These are phyloP conservation scores for Kwoniella botswanensis DNA, from an alignment of 768 basidiomycete genomes.

Conservation along the genomic window DNA sequence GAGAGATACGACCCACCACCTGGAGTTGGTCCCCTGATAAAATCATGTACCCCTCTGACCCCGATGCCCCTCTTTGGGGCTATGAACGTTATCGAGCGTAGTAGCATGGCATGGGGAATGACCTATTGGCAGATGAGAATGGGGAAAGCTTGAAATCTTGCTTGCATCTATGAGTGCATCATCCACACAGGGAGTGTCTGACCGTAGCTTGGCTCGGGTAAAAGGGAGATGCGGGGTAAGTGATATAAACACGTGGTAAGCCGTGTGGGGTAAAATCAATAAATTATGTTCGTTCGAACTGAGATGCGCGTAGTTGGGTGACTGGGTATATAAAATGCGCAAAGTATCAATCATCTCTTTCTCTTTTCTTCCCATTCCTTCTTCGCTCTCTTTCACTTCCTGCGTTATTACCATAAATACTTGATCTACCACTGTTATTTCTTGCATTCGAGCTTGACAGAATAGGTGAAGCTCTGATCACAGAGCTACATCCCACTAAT, in stretches of 20 bases:
- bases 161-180: background rate
- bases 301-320: background rate
- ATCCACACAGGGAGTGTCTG: background rate
- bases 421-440: too few relatives aligned
- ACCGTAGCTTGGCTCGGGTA: background rate
- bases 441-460: too few relatives aligned
- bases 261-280: background rate
- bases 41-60: slow-evolving; percentile 39
- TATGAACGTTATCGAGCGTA: slow-evolving; percentile 5
- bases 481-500: background rate
- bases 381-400: background rate
- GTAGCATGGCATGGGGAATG: slow-evolving; percentile 14
- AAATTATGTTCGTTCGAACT: background rate
- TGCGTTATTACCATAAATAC: background rate
- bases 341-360: slow-evolving; percentile 4
- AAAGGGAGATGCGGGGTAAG: slow-evolving; percentile 4
- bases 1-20: slow-evolving; percentile 29
- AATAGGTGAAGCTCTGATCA: too few relatives aligned
- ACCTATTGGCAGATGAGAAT: background rate
- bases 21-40: slow-evolving; percentile 41
- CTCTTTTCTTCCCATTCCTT: background rate
- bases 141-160: background rate
- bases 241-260: background rate
- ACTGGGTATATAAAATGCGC: background rate
- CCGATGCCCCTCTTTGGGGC: slow-evolving; percentile 9